Conservation (phyloP, 208 protist species). For the Acanthamoeba lenticulata region DNA sequence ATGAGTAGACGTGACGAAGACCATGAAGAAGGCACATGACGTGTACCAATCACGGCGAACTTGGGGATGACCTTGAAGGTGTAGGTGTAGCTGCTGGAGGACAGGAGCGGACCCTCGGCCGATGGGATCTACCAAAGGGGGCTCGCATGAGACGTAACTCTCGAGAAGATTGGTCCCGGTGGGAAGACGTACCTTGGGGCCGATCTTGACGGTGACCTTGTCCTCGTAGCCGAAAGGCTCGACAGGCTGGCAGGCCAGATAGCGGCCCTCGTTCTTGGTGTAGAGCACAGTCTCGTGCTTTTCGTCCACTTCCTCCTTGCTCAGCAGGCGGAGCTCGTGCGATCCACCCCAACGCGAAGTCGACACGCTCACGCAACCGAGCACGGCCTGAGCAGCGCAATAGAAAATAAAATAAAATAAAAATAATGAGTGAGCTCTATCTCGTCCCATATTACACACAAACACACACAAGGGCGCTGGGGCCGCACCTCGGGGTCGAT, state of each 20-base stretch:
- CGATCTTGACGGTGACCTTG: constrained; percentile 61
- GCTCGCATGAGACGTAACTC: neutral
- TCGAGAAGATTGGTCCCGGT: neutral
- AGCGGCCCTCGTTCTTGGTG: neutral
- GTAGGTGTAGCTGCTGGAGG: neutral
- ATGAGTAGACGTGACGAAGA: neutral
- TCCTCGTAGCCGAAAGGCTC: neutral
- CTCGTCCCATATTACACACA: too few species aligned
- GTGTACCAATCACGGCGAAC: neutral
- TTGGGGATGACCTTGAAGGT: constrained; percentile 1
- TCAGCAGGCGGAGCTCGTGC: constrained; percentile 12
- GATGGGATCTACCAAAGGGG: constrained; percentile 46
- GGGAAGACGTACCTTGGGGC: constrained; percentile 2
- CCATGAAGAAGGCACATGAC: neutral
- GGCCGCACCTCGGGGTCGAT: constrained; percentile 43
- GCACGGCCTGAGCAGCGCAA: neutral
- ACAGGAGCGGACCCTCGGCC: constrained; percentile 45
- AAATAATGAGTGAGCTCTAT: too few species aligned
- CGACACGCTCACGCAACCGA: neutral
- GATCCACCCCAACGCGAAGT: neutral
- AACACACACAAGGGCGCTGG: neutral
- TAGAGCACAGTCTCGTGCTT: neutral
- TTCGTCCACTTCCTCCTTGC: constrained; percentile 19
- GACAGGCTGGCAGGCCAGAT: neutral
- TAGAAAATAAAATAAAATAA: neutral